A percentile compares a stretch with the other conserved stretches of the same genome.
Conservation (phyloP, 768 basidiomycete species). For the Boletellus sp. region DNA sequence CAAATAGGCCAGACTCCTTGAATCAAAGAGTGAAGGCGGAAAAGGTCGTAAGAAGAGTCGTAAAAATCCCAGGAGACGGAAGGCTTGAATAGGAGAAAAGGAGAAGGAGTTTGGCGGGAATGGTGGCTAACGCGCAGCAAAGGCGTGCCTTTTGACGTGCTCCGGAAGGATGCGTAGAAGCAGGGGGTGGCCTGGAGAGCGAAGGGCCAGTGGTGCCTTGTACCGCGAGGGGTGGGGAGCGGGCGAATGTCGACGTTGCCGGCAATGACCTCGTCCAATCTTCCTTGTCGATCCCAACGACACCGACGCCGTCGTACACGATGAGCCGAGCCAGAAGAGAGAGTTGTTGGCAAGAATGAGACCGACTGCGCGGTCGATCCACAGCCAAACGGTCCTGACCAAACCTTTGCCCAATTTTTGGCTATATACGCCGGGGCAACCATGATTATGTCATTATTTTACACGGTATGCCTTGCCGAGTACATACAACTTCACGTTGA, state of each 20-base stretch:
- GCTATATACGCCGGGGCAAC: conserved; percentile 20
- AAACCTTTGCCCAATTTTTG: conserved; percentile 17
- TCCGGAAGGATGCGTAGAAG: conserved; percentile 31
- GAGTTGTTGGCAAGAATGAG: conserved; percentile 35
- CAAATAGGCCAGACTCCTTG: conserved; percentile 37
- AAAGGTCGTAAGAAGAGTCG: conserved; percentile 69
- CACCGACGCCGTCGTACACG: conserved; percentile 42
- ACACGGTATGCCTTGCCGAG: conserved; percentile 15
- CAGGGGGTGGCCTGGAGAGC: conserved; percentile 19
- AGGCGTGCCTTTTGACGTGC: conserved; percentile 82
- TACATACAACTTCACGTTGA: conserved; percentile 10
- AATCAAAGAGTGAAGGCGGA: conserved; percentile 36
- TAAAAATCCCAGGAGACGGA: conserved; percentile 39
- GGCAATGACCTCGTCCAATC: conserved; percentile 30
- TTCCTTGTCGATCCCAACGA: conserved; percentile 38
- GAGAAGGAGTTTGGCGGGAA: conserved; percentile 25
- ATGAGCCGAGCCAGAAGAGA: conserved; percentile 30
- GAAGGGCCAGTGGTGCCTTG: conserved; percentile 15
- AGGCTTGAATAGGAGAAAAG: conserved; percentile 30
- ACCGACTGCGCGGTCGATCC: conserved; percentile 49
- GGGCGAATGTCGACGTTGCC: conserved; percentile 16
- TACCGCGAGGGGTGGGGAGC: conserved; percentile 8
- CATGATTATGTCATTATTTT: conserved; percentile 26
- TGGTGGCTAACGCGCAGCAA: conserved; percentile 91
- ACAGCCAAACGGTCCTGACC: conserved; percentile 33